Base-by-base conservation (phyloP, 2,329 filamentous ascomycete genomes). In the Aspergillus chevalieri region DNA sequence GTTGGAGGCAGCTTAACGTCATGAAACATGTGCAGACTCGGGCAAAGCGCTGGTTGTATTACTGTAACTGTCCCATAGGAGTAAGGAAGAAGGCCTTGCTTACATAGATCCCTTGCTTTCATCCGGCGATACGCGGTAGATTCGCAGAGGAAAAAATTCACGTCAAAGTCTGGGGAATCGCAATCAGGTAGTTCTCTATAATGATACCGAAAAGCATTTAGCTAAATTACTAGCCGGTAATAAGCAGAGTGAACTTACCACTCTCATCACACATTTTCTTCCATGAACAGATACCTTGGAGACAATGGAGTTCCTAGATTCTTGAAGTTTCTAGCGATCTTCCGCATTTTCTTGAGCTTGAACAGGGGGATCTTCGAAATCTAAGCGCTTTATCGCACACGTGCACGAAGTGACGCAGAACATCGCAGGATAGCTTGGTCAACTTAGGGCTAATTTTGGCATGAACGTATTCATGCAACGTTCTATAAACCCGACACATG, bases 41-140 rank as follows among this genome's bases (percentile, higher is more conserved):
- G 53, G 48, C 47, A 53, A 2, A 43, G 5, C 15, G 34, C 43
- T 14, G 49, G 46, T 24, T 55, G 38, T 14, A 57, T 54, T 12
- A 55, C 38, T 24, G n/a, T 49, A 1, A 58, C 50, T 15, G 47
- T 51, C 1, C 55, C 54, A 36, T 59, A 59, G 36, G 53, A 57
- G 39, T 58, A 47, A 6, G 56, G 54, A 43, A 58, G 17, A 15
- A 53, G 46, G 10, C 54, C 49, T 45, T 44, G 22, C 14, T 46
- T 15, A 42, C 54, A 59, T n/a, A 59, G 34, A 5, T 54, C 54
- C 14, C 51, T 57, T 9, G 38, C 39, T 48, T 59, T 54, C n/a
- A 59, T 26, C 4, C 50, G 52, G 8, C 42, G 28, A 36, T 59
- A 59, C 2, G 56, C 51, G 21, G 54, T 51, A n/a, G 47, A 50